Base-by-base conservation (phyloP, 148 eudicot species). In the Vaccinium darrowii region DNA sequence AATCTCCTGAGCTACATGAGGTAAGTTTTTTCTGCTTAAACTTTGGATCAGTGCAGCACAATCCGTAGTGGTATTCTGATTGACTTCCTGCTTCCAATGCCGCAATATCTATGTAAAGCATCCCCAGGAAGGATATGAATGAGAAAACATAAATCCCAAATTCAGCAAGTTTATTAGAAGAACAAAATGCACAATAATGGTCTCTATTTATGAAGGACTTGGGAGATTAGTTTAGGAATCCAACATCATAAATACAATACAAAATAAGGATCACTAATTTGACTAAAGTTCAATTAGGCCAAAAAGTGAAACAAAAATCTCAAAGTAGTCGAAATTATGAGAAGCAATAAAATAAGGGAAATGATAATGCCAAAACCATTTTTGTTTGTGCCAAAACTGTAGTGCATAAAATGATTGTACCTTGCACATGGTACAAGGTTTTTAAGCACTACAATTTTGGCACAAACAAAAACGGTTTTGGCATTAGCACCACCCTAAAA, bases 1-100 rank as follows among this genome's bases (percentile, higher is more conserved):
- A 33, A 84, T 82, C 77, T 86, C 79, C 77, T 62, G 49, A 78
- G 84, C 84, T 78, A 75, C 85, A 27, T 15, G 83, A 33, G 81
- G 86, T 21, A 84, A 62, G 78, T 73, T 82, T 73, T 82, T 85
- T 52, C 76, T 81, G 63, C 81, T 43, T 27, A 85, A 76, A 19
- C 25, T 80, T 69, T 18, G 84, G 21, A 79, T 43, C 23, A 83
- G 7, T 18, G 87, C 63, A 39, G 77, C 85, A 78, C 58, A 84
- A 77, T 83, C 60, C 30, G 71, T 7, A 18, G 27, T 10, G 36
- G 47, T 27, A n/a, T 23, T 39, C 36, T 7, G 65, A 81, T 74
- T 56, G 8, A 81, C 81, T 69, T 62, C 36, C 58, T 21, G 27
- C 83, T 84, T 86, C 84, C 75, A 82, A 13, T 78, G 83, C 82